phyloP scores from a whole-genome alignment of 768 basidiomycete genomes.

The Suillus decipiens region DNA sequence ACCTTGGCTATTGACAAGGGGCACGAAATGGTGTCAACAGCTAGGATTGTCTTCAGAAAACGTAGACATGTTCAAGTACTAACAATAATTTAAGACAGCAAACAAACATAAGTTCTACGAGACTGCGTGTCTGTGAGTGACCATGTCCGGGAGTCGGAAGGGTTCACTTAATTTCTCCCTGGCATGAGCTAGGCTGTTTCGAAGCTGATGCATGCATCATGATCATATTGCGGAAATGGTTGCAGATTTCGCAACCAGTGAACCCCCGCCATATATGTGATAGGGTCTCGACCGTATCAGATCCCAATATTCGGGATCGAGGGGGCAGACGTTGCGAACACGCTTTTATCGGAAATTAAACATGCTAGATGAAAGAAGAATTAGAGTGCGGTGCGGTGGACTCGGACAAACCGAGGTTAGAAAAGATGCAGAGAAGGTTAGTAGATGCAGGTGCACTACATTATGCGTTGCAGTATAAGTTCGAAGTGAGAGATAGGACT shows the following conservation, averaged over 20 bases:
- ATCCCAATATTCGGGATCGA: not conserved
- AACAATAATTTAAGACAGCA: not conserved
- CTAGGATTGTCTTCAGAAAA: not conserved
- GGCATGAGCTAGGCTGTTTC: not conserved
- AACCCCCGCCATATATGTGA: not conserved
- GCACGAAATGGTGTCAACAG: not conserved
- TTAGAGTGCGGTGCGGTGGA: not conserved
- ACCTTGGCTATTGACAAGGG: not conserved
- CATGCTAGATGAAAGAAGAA: not conserved
- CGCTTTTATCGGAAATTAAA: not conserved
- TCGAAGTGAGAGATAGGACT: too few relatives aligned
- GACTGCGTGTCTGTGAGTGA: not conserved
- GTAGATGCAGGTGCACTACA: slow-evolving; percentile 27
- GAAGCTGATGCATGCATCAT: not conserved
- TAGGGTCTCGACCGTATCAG: not conserved
- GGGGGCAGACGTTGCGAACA: not conserved
- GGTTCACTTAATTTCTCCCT: not conserved
- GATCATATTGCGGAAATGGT: not conserved
- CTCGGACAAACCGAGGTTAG: not conserved
- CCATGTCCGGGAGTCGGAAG: not conserved
- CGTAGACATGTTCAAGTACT: not conserved
- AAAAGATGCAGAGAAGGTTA: not conserved
- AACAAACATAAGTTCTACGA: not conserved
- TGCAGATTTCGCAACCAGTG: not conserved
- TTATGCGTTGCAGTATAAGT: too few relatives aligned